Conservation (phyloP, 1,284 basidiomycete species). For the Ustilago xerochloae region DNA sequence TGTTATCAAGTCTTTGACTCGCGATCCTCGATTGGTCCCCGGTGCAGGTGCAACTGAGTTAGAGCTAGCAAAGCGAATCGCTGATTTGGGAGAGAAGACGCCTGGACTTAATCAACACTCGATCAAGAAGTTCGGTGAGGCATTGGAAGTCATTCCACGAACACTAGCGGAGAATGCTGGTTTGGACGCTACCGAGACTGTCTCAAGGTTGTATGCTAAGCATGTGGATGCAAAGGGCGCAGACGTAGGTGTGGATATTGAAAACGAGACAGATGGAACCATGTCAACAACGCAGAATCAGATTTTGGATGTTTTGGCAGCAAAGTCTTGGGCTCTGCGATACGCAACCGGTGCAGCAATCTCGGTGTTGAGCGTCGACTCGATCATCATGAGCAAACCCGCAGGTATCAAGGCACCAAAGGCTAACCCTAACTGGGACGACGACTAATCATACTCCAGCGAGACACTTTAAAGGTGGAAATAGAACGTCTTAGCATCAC, state of each 20-base stretch:
- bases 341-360: slow-evolving; percentile 93
- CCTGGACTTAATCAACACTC: slow-evolving; percentile 93
- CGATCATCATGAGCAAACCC: slow-evolving; percentile 83
- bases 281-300: slow-evolving; percentile 48
- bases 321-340: slow-evolving; percentile 88
- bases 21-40: slow-evolving; percentile 88
- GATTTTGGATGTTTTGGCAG: slow-evolving; percentile 80
- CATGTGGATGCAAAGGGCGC: slow-evolving; percentile 73
- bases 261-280: slow-evolving; percentile 69
- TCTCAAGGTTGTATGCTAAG: slow-evolving; percentile 87
- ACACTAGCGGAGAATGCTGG: slow-evolving; percentile 97
- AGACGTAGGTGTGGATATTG: slow-evolving; percentile 89
- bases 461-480: too few species aligned
- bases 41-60: slow-evolving; percentile 95
- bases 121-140: slow-evolving; percentile 87
- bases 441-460: slow-evolving; percentile 49
- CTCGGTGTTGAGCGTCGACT: slow-evolving; percentile 92
- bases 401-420: slow-evolving; percentile 68
- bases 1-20: slow-evolving; percentile 91
- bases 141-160: slow-evolving; percentile 90
- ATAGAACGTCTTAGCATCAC: too few species aligned
- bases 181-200: slow-evolving; percentile 89
- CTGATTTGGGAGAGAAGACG: slow-evolving; percentile 86
- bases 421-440: slow-evolving; percentile 67
- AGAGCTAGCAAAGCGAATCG: slow-evolving; percentile 85